Base-by-base conservation (phyloP, 768 basidiomycete species). In the Sarcodon aspratus region DNA sequence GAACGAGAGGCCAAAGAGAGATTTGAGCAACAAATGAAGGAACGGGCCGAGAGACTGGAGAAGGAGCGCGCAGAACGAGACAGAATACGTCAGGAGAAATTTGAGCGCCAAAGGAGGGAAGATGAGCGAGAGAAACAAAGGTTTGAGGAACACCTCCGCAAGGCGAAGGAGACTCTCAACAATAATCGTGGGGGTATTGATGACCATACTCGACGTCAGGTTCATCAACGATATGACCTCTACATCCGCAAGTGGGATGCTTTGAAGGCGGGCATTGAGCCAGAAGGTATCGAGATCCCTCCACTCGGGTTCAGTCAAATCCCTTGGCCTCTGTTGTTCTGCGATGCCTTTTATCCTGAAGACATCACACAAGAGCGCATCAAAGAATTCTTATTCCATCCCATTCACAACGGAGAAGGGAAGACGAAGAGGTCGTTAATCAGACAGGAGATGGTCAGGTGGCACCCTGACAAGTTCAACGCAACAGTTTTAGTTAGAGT, bases 391-490 rank as follows among this genome's bases (percentile, higher is more conserved):
- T 46, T 74, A 15, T 61, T 67, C 43, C 63, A 70, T 52, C 60
- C 62, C 33, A 56, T 48, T 33, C 63, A 64, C 35, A 48, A 53
- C 3, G 46, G 55, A 12, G 53, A 63, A 32, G 58, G 56, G 2
- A 70, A 66, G 52, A 58, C 59, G 1, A 53, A 46, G 4, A 63
- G 61, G 45, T 71, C 69, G 36, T 54, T 57, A 13, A 50, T 74
- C 51, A 69, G 64, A 50, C 52, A 50, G n/a, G 77, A 80, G 53
- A 58, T 78, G 32, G 56, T 76, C 42, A 66, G 69, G 17, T 80
- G 72, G 67, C 76, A 80, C 51, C 74, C 77, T 5, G 78, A 81
- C 52, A 78, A 74, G 54, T 72, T 78, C 54, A 58, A 70, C 48
- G 49, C 55, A 10, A 64, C 56, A 7, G 55, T 72, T 10, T 47